Evolutionary conservation across 768 basidiomycete genomes (phyloP).

Genomic region (Lentinula raphanica): DNA sequence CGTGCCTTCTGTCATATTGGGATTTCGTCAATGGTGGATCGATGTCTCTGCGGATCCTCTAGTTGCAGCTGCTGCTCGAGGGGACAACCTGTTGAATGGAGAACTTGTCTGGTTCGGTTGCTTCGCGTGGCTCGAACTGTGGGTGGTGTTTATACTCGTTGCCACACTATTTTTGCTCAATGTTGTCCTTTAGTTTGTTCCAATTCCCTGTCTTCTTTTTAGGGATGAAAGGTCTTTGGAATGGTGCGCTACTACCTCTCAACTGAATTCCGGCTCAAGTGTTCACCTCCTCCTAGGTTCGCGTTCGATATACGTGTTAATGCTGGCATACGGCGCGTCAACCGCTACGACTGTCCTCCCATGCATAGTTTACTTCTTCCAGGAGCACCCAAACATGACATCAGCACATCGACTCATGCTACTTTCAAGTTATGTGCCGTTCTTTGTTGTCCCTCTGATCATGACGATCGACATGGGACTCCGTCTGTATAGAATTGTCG

Average conservation of each 20-base stretch:
- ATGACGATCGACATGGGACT: constrained; percentile 54
- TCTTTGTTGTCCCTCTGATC: constrained; percentile 48
- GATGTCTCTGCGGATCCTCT: constrained; percentile 63
- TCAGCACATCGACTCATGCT: constrained; percentile 36
- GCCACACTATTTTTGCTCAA: not conserved
- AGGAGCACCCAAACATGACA: constrained; percentile 20
- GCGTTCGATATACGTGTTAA: constrained; percentile 50
- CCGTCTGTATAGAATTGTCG: not conserved
- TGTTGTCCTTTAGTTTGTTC: constrained; percentile 39
- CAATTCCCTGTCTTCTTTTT: constrained; percentile 76
- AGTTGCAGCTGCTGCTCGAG: constrained; percentile 46
- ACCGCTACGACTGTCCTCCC: constrained; percentile 75
- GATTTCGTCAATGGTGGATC: constrained; percentile 47
- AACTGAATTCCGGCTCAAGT: not conserved
- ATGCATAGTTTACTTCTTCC: constrained; percentile 55
- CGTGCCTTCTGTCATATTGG: constrained; percentile 42
- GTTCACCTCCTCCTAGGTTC: constrained; percentile 31
- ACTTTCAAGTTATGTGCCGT: constrained; percentile 54
- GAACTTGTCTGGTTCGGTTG: constrained; percentile 26
- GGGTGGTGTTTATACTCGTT: no score
- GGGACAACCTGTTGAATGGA: constrained; percentile 23
- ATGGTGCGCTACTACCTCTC: constrained; percentile 28
- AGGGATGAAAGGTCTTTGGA: constrained; percentile 57
- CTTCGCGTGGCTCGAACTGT: constrained; percentile 5
- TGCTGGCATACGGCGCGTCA: constrained; percentile 72